Percentiles rank a stretch among this genome's conserved stretches.
These are phyloP conservation scores for Penicillium dipodomyicola DNA, from an alignment of 495 filamentous ascomycete species.

Conservation along the genomic window DNA sequence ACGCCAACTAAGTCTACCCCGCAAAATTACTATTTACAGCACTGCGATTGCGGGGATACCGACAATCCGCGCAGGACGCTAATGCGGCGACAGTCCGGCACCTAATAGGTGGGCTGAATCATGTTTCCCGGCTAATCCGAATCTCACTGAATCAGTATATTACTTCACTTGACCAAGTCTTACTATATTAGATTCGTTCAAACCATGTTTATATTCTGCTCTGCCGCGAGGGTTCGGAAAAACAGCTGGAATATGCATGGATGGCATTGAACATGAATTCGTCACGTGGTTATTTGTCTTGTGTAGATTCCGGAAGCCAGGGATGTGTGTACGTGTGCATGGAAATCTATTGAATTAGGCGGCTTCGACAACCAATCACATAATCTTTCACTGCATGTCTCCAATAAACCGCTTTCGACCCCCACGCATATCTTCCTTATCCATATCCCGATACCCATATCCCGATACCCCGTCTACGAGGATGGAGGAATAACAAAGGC, in stretches of 20 bases:
- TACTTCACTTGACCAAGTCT: not conserved
- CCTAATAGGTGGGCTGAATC: constrained; percentile 2
- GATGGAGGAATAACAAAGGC: not conserved
- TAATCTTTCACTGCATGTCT: not conserved
- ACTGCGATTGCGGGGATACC: not conserved
- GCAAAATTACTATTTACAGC: constrained; percentile 1
- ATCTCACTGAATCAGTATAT: not conserved
- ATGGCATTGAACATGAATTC: not conserved
- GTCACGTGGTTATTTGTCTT: not conserved
- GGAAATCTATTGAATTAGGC: not conserved
- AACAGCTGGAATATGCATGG: not conserved
- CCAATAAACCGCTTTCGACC: not conserved
- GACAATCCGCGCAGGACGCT: not conserved
- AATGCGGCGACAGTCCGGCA: not conserved
- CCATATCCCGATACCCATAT: not conserved
- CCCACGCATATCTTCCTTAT: not conserved
- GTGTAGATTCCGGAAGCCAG: not conserved
- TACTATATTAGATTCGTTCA: not conserved
- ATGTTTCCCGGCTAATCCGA: not conserved
- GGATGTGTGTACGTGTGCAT: not conserved
- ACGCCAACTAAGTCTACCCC: constrained; percentile 1
- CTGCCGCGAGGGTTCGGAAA: not conserved
- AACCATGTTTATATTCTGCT: not conserved
- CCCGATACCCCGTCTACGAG: too few relatives aligned
- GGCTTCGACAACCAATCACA: not conserved